phyloP scores from a whole-genome alignment of 148 eudicot species.

The Vaccinium vitisidaea region DNA sequence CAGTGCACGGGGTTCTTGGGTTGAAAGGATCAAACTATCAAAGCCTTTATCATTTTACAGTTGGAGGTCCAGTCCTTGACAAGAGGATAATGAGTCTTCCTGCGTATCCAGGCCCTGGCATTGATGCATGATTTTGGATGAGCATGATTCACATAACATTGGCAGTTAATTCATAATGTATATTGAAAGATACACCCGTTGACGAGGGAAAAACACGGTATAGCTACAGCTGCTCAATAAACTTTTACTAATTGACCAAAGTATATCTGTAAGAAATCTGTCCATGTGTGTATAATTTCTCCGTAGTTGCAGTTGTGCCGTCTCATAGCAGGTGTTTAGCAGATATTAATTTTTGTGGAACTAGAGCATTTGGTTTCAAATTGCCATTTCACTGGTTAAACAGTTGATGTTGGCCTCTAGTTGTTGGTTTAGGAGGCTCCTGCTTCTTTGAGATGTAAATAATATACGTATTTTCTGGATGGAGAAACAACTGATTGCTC shows the following conservation, averaged over 20 bases:
- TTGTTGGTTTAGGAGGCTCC: not conserved
- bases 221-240: not conserved
- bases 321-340: not conserved
- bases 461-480: not conserved
- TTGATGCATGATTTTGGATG: constrained; percentile 36
- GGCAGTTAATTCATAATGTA: not conserved
- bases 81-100: constrained; percentile 91
- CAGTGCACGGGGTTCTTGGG: constrained; percentile 90
- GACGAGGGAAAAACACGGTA: not conserved
- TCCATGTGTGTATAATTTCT: not conserved
- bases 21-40: constrained; percentile 65
- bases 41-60: constrained; percentile 87
- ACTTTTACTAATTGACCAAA: not conserved
- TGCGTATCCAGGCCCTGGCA: constrained; percentile 85
- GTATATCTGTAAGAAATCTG: not conserved
- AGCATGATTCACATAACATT: not conserved
- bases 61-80: constrained; percentile 81
- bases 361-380: not conserved
- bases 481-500: not conserved
- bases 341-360: not conserved
- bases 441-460: not conserved
- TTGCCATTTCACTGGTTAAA: not conserved
- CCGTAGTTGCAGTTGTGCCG: not conserved
- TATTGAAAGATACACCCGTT: not conserved
- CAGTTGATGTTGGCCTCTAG: not conserved